Evolutionary conservation across 1,139 yeast species (phyloP).

Genomic region (Kurtzmaniella quercitrusa): DNA sequence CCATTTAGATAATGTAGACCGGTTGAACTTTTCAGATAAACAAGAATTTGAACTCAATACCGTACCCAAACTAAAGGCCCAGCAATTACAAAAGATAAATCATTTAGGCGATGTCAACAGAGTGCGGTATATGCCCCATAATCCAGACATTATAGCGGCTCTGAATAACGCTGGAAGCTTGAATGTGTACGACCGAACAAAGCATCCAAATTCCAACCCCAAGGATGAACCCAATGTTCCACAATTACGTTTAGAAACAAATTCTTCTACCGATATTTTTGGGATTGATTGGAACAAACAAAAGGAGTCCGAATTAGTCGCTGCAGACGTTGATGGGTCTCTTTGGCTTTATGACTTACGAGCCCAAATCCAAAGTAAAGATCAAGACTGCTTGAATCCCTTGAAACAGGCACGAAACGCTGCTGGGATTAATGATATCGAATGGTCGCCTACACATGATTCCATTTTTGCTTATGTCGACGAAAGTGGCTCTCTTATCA

Average conservation of each 20-base stretch:
- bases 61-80: conserved; percentile 24
- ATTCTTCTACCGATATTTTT: conserved; percentile 27
- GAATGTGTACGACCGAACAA: conserved; percentile 49
- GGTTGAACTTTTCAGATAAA: conserved; percentile 37
- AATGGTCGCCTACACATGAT: conserved; percentile 60
- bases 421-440: conserved; percentile 55
- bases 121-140: conserved; percentile 40
- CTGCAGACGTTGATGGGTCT: conserved; percentile 36
- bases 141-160: conserved; percentile 42
- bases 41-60: conserved; percentile 37
- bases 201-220: conserved; percentile 44
- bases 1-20: conserved; percentile 26
- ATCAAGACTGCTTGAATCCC: conserved; percentile 10
- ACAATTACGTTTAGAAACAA: conserved; percentile 21
- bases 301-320: conserved; percentile 30
- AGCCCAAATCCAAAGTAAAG: conserved; percentile 15
- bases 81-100: conserved; percentile 36
- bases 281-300: conserved; percentile 46
- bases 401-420: conserved; percentile 11
- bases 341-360: conserved; percentile 34
- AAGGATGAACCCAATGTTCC: conserved; percentile 31
- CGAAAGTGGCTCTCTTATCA: conserved; percentile 45
- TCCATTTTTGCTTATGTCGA: conserved; percentile 55
- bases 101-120: conserved; percentile 45
- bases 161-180: conserved; percentile 39